phyloP scores from a whole-genome alignment of 2,329 filamentous ascomycete genomes.

The Periconia macrospinosa region DNA sequence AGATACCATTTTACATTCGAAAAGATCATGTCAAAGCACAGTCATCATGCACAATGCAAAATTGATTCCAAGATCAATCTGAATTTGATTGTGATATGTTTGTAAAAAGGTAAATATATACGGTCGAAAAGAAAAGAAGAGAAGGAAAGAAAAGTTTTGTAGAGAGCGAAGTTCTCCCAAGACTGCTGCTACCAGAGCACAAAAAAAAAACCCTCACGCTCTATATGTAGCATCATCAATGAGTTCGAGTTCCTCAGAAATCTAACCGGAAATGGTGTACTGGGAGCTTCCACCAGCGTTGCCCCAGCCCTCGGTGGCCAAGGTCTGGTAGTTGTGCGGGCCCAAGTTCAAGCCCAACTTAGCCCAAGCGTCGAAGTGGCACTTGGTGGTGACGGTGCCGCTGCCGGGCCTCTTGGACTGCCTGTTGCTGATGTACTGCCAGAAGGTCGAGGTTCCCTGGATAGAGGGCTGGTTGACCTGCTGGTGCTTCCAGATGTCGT shows the following conservation, averaged over 20 bases:
- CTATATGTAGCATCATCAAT: background rate
- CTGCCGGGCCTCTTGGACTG: conserved; percentile 27
- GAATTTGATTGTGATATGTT: no score
- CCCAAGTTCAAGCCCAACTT: conserved; percentile 29
- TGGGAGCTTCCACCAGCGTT: conserved; percentile 29
- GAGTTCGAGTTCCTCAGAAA: background rate
- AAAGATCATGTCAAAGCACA: no score
- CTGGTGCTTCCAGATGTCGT: conserved; percentile 35
- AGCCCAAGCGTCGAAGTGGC: conserved; percentile 35
- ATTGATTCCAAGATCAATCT: background rate
- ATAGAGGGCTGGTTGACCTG: conserved; percentile 51
- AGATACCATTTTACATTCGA: no score
- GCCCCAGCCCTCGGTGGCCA: conserved; percentile 32
- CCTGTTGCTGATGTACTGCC: conserved; percentile 51
- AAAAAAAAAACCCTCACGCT: background rate
- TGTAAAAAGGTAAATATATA: no score
- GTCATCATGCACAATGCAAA: no score
- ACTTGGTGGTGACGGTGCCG: conserved; percentile 33
- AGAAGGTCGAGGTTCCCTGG: conserved; percentile 52
- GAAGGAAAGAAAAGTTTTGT: no score
- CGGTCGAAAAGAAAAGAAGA: no score
- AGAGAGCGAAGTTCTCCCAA: no score
- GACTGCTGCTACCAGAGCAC: no score
- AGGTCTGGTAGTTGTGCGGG: conserved; percentile 32
- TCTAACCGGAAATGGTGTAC: conserved; percentile 24